Conservation (phyloP, 192 early-diverging fungal genomes). For the Podila epicladia region DNA sequence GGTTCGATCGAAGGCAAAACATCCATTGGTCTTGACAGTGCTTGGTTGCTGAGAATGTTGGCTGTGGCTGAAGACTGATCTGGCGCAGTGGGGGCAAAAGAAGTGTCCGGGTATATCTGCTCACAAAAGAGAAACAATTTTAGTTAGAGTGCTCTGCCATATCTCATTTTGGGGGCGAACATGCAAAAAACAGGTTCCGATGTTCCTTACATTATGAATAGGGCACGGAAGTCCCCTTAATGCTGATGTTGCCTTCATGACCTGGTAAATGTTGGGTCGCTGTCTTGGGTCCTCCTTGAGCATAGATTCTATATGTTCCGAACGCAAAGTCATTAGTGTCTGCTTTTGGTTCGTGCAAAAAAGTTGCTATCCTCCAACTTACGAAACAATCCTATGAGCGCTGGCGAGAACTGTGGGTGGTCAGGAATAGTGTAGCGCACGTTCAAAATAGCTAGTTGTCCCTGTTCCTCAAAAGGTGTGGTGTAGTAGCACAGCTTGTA, state of each 20-base stretch:
- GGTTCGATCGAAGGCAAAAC: slow-evolving; percentile 71
- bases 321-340: neutral
- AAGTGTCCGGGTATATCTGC: slow-evolving; percentile 46
- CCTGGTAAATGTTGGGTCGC: slow-evolving; percentile 85
- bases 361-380: slow-evolving; percentile 26
- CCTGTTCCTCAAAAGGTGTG: slow-evolving; percentile 94
- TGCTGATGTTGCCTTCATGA: slow-evolving; percentile 71
- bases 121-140: slow-evolving; percentile 7
- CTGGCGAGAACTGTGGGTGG: slow-evolving; percentile 71
- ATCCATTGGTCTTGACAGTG: slow-evolving; percentile 45
- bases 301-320: slow-evolving; percentile 60
- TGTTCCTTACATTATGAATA: slow-evolving; percentile 66
- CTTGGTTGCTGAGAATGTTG: slow-evolving; percentile 39
- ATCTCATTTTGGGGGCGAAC: neutral
- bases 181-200: slow-evolving; percentile 11
- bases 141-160: neutral
- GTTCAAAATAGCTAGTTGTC: slow-evolving; percentile 89
- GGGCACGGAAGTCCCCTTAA: slow-evolving; percentile 71
- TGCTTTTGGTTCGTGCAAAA: neutral
- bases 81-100: slow-evolving; percentile 6
- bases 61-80: slow-evolving; percentile 42
- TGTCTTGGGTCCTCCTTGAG: slow-evolving; percentile 79
- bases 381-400: slow-evolving; percentile 65
- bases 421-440: slow-evolving; percentile 83
- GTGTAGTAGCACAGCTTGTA: slow-evolving; percentile 97